phyloP scores from a whole-genome alignment of 345 rosid species.

The Nephelium lappaceum region DNA sequence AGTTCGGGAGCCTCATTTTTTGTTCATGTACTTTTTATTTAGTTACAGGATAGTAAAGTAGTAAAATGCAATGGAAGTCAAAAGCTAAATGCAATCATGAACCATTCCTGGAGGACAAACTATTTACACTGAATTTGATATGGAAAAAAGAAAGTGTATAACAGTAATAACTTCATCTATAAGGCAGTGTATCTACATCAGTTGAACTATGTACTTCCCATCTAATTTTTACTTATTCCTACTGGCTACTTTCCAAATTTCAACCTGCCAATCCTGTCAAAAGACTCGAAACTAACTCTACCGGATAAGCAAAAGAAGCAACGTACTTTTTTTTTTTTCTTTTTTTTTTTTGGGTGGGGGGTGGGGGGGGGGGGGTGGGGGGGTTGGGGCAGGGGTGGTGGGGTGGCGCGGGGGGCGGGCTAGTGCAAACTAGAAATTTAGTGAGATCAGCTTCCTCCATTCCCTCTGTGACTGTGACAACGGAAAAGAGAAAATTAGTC shows the following conservation, averaged over 20 bases:
- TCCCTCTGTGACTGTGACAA: too few species aligned
- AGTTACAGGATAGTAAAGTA: neutral
- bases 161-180: constrained; percentile 1
- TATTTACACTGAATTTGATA: neutral
- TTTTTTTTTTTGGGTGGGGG: too few species aligned
- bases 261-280: neutral
- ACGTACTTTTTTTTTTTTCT: too few species aligned
- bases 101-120: neutral
- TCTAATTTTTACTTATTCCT: neutral
- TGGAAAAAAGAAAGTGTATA: neutral
- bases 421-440: neutral
- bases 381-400: too few species aligned
- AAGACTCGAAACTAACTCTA: neutral
- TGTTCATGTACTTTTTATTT: neutral
- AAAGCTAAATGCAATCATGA: neutral
- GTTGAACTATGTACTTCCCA: neutral
- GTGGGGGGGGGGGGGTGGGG: too few species aligned
- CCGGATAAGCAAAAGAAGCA: constrained; percentile 1
- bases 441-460: neutral
- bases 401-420: too few species aligned
- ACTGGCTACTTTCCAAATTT: neutral
- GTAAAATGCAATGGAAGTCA: neutral
- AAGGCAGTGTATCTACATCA: constrained; percentile 10
- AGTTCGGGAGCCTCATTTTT: neutral
- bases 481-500: neutral